Base-by-base conservation (phyloP, 2,329 filamentous ascomycete genomes). In the Trichoderma sp. region DNA sequence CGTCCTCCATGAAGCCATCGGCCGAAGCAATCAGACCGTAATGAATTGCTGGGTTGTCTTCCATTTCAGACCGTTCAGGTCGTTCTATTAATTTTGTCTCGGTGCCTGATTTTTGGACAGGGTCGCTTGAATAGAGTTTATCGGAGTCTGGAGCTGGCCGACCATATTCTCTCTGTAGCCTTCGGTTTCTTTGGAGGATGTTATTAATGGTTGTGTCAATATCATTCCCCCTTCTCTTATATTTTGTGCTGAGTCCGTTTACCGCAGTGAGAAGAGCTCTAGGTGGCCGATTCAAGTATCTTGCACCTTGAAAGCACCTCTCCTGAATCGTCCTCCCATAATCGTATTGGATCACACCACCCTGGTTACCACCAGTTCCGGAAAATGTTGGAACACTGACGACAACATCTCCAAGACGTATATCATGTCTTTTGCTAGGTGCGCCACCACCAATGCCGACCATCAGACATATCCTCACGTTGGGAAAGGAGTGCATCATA, bases 391-490 rank as follows among this genome's bases (percentile, higher is more conserved):
- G 56, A n/a, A 15, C 0, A n/a, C 56, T 58, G 18, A 58, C 56
- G n/a, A 58, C 56, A n/a, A 58, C 56, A 58, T 58, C 56, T n/a
- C 56, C 56, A n/a, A 32, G 56, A n/a, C 56, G 56, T 30, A 32
- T 58, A 3, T 58, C 56, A 32, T 58, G 26, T 9, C 9, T 58
- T 12, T 21, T 11, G 24, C 56, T 58, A 7, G 56, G 56, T 32
- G 26, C 57, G 9, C 57, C 57, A 1, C 57, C 57, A 11, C 26
- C 57, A 32, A 60, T 21, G 0, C 57, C 26, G 0, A 60, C 57
- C 57, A 60, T 60, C 28, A 60, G 28, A 12, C 57, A n/a, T 32
- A 60, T 4, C 28, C 18, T 30, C 0, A 60, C 28, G 18, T 60
- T 60, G 2, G 15, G 26, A 32, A 60, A 60, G 18, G 57, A 0